These are phyloP conservation scores for Rhododendron mucronatum DNA, from an alignment of 148 eudicot species.

Conservation along the genomic window DNA sequence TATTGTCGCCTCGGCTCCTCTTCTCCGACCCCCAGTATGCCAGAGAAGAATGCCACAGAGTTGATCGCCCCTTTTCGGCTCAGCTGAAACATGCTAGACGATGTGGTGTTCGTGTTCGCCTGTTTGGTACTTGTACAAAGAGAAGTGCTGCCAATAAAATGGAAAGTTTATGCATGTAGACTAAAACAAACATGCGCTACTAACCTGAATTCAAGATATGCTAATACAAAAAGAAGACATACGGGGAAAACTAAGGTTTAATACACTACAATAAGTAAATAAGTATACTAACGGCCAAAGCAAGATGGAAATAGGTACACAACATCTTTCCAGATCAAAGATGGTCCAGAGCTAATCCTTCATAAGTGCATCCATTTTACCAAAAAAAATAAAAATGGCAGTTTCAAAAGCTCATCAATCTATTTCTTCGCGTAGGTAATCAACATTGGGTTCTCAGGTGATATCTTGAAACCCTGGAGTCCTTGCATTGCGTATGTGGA, in stretches of 20 bases:
- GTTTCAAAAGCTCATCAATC: slow-evolving; percentile 7
- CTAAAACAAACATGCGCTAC: background rate
- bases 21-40: background rate
- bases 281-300: background rate
- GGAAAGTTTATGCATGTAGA: background rate
- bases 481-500: slow-evolving; percentile 74
- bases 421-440: slow-evolving; percentile 95
- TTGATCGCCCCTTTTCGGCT: background rate
- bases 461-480: slow-evolving; percentile 76
- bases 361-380: background rate
- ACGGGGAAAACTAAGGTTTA: background rate
- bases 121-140: background rate
- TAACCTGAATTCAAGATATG: background rate
- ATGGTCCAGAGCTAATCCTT: background rate
- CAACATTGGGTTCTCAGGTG: slow-evolving; percentile 63
- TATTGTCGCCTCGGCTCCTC: background rate
- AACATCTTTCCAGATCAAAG: background rate
- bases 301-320: background rate
- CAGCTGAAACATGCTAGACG: background rate
- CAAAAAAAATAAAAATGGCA: background rate
- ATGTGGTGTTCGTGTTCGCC: background rate
- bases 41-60: background rate
- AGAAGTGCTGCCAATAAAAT: background rate
- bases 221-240: background rate
- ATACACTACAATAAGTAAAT: background rate